Evolutionary conservation across 2,329 filamentous ascomycete species (phyloP).

Genomic region (Penicillium sp.): DNA sequence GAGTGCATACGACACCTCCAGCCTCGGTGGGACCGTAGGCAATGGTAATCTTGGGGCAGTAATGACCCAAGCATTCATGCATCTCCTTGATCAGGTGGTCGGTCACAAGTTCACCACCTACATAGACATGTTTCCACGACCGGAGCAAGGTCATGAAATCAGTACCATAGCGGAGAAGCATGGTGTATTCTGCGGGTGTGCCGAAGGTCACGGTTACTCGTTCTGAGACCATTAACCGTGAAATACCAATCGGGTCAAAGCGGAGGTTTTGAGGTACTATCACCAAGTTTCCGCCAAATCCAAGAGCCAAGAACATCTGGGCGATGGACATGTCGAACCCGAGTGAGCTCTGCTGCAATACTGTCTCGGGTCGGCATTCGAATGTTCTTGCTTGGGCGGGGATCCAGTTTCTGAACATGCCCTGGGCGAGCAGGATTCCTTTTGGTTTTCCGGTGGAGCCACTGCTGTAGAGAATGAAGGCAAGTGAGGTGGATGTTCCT

Average conservation of each 20-base stretch:
- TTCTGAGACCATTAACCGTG: slow-evolving; percentile 5
- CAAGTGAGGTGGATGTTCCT: background rate
- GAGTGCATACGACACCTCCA: background rate
- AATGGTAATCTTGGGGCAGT: background rate
- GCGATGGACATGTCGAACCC: slow-evolving; percentile 15
- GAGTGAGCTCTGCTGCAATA: slow-evolving; percentile 18
- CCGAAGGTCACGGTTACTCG: slow-evolving; percentile 9
- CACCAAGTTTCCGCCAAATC: slow-evolving; percentile 8
- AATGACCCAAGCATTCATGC: background rate
- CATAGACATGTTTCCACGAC: background rate
- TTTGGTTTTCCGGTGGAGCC: slow-evolving; percentile 10
- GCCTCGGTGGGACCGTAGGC: background rate
- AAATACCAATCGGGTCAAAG: slow-evolving; percentile 11
- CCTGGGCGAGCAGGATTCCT: slow-evolving; percentile 3
- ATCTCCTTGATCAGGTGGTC: background rate
- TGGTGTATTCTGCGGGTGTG: slow-evolving; percentile 19
- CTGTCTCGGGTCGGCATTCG: background rate
- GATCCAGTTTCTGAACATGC: background rate
- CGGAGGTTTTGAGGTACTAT: background rate
- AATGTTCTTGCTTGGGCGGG: background rate
- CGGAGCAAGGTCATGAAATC: too few relatives aligned
- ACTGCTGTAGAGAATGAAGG: slow-evolving; percentile 5
- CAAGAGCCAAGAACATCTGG: slow-evolving; percentile 13
- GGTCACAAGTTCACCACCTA: background rate
- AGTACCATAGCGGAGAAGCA: background rate